Percentiles rank a stretch among this genome's conserved stretches.
These are phyloP conservation scores for Thelephora terrestris DNA, from an alignment of 1,284 basidiomycete genomes.

Conservation along the genomic window DNA sequence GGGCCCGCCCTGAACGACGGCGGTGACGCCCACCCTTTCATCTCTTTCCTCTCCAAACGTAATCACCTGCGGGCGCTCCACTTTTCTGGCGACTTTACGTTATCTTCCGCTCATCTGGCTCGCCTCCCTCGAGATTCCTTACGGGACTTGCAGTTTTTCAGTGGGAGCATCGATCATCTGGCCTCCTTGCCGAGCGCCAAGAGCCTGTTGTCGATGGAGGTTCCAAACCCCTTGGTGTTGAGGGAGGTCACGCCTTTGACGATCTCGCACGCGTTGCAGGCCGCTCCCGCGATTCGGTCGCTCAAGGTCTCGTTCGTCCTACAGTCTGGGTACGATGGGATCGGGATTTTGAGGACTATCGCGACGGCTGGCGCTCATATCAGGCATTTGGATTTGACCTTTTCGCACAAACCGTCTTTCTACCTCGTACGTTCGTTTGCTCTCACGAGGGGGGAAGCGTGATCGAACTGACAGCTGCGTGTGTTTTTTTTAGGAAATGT, in stretches of 20 bases:
- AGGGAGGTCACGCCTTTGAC: conserved; percentile 54
- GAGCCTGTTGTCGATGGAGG: conserved; percentile 33
- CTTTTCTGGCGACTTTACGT: conserved; percentile 38
- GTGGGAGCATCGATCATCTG: conserved; percentile 52
- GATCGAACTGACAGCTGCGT: background rate
- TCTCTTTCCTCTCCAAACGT: conserved; percentile 58
- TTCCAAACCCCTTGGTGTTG: conserved; percentile 56
- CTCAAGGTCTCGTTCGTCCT: conserved; percentile 55
- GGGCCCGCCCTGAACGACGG: conserved; percentile 29
- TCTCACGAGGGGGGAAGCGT: background rate
- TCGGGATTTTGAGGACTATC: conserved; percentile 52
- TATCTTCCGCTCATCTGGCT: conserved; percentile 43
- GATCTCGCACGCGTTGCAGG: conserved; percentile 44
- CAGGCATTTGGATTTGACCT: conserved; percentile 49
- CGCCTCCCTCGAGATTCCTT: conserved; percentile 37
- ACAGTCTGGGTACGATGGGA: conserved; percentile 64
- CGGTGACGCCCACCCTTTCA: conserved; percentile 40
- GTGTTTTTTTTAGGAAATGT: conserved; percentile 20
- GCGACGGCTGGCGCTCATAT: conserved; percentile 53
- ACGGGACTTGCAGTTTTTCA: conserved; percentile 41
- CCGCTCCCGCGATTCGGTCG: conserved; percentile 41
- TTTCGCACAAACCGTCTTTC: conserved; percentile 58
- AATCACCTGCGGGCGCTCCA: conserved; percentile 40
- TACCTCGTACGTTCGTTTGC: conserved; percentile 40
- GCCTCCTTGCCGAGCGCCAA: conserved; percentile 38